Evolutionary conservation across 1,284 basidiomycete genomes (phyloP).

Genomic region (Ceratobasidium sp.): DNA sequence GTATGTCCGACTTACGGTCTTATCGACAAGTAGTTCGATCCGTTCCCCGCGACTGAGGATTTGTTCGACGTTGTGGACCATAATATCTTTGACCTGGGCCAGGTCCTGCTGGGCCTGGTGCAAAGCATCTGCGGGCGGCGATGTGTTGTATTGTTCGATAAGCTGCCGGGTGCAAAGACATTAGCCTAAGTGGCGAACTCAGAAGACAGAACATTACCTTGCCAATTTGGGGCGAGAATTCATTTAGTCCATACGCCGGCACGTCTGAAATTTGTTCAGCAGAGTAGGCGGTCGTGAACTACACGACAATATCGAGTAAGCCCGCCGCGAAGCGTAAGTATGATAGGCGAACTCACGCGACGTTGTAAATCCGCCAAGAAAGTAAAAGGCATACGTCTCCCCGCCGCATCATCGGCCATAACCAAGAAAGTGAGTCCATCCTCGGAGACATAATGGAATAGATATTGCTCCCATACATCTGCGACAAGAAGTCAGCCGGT

Average conservation of each 20-base stretch:
- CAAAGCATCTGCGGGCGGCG: conserved; percentile 93
- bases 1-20: conserved; percentile 68
- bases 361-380: conserved; percentile 91
- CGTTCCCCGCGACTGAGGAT: conserved; percentile 95
- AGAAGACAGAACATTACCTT: conserved; percentile 65
- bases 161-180: conserved; percentile 66
- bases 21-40: conserved; percentile 96
- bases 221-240: conserved; percentile 59
- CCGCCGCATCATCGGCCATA: conserved; percentile 93
- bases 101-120: conserved; percentile 91
- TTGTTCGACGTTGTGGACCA: conserved; percentile 97
- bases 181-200: conserved; percentile 59
- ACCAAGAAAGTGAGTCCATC: conserved; percentile 90
- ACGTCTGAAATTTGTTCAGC: conserved; percentile 60
- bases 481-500: not conserved
- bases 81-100: conserved; percentile 95
- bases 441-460: conserved; percentile 96
- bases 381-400: conserved; percentile 92
- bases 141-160: conserved; percentile 88
- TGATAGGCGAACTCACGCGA: conserved; percentile 60
- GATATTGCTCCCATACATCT: conserved; percentile 94
- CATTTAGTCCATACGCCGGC: conserved; percentile 59
- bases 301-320: conserved; percentile 20
- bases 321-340: not conserved
- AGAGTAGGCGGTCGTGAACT: conserved; percentile 70